Evolutionary conservation across 768 basidiomycete genomes (phyloP).

Genomic region (Hortiboletus flavorubellus): DNA sequence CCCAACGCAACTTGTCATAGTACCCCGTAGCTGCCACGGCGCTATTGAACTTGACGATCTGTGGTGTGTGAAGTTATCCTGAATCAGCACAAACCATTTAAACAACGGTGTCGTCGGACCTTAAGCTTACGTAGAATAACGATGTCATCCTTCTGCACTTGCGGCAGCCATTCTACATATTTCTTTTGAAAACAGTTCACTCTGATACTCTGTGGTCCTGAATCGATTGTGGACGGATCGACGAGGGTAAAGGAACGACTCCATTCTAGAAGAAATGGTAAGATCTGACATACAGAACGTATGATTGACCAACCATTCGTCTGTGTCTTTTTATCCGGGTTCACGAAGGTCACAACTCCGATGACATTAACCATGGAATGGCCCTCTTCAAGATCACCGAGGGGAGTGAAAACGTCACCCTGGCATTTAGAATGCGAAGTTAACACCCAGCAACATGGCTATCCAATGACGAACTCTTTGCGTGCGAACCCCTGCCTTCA

Average conservation of each 20-base stretch:
- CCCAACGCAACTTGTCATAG: conserved; percentile 49
- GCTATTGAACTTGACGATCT: conserved; percentile 37
- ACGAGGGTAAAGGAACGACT: conserved; percentile 42
- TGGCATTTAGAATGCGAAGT: conserved; percentile 5
- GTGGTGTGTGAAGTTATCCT: not conserved
- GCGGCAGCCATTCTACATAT: conserved; percentile 49
- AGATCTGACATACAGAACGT: not conserved
- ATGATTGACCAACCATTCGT: conserved; percentile 26
- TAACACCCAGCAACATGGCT: not conserved
- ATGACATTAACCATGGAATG: conserved; percentile 29
- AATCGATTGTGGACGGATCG: conserved; percentile 47
- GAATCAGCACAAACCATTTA: not conserved
- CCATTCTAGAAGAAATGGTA: conserved; percentile 40
- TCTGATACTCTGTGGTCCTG: conserved; percentile 23
- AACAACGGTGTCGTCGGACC: conserved; percentile 31
- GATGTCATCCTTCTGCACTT: conserved; percentile 45
- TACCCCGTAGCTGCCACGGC: conserved; percentile 42
- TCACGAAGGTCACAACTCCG: conserved; percentile 26
- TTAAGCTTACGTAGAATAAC: conserved; percentile 50
- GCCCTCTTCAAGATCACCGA: conserved; percentile 10
- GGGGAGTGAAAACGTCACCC: conserved; percentile 27
- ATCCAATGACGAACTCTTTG: conserved; percentile 23
- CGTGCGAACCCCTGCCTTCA: conserved; percentile 26
- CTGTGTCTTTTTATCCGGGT: conserved; percentile 13
- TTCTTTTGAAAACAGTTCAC: conserved; percentile 53